Evolutionary conservation across 2,329 filamentous ascomycete species (phyloP), one percentile per base, ranked within the genome.

Genomic region (Dactylellina parvicollis): DNA sequence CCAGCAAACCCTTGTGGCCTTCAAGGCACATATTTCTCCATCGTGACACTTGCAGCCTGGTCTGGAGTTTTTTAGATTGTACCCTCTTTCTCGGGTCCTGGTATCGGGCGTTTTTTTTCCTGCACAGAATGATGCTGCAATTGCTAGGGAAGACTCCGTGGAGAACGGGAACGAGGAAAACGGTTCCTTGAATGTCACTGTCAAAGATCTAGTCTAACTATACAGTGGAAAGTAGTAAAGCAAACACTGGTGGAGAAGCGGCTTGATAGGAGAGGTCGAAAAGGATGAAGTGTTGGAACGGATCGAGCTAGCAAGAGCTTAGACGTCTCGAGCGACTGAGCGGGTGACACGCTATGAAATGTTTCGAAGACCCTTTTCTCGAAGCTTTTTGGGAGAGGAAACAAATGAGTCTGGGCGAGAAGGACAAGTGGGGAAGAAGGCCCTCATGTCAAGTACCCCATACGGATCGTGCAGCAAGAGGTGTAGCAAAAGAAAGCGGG

Each of bases 401-500:
- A 64, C 46, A 54, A 40, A 44, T 46, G 49, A 24, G 54, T 32
- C 50, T 30, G 40, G 60, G 60, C 28, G 24, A 47, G 44, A 30
- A 40, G 52, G 9, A 50, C 57, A 61, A 52, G 57, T 47, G 40
- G 32, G 28, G 52, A 52, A 36, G 36, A 49, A 65, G 46, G 34
- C 32, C 50, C 50, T 42, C 50, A 54, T 30, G 62, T 47, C 42
- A 57, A 66, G 30, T 60, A 46, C 65, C 65, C 65, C 46, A 70
- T 54, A 70, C 56, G 56, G 49, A 62, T 71, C 49, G 32, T 71
- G 66, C 66, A 62, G 66, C 66, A 57, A 46, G 36, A 20, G 18
- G 66, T 50, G 66, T 62, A 62, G 57, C 66, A 71, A 38, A 71
- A n/a, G n/a, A 42, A 62, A 44, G 66, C 66, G 66, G 65, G 65